These are phyloP conservation scores for Trichophyton simii DNA, from an alignment of 2,329 filamentous ascomycete genomes.

Conservation along the genomic window DNA sequence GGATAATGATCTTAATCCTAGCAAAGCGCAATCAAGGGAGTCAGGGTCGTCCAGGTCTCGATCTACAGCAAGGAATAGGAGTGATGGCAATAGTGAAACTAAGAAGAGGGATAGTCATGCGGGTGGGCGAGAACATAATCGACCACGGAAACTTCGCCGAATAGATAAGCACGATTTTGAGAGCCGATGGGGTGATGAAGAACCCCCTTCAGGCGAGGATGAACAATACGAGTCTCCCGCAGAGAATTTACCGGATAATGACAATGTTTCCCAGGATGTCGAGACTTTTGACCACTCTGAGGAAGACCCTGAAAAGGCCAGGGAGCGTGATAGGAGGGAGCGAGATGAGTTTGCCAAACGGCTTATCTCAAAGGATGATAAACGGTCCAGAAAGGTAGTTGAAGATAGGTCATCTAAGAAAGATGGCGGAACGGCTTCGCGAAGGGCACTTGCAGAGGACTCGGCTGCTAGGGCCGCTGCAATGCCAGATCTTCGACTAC, in stretches of 20 bases:
- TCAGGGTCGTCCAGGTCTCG: not conserved
- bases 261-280: slow-evolving; percentile 22
- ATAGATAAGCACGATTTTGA: slow-evolving; percentile 49
- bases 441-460: slow-evolving; percentile 54
- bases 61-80: slow-evolving; percentile 9
- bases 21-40: not conserved
- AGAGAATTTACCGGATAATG: slow-evolving; percentile 6
- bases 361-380: slow-evolving; percentile 57
- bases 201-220: slow-evolving; percentile 29
- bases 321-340: slow-evolving; percentile 58
- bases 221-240: slow-evolving; percentile 44
- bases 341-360: slow-evolving; percentile 69
- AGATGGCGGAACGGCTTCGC: slow-evolving; percentile 46
- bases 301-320: slow-evolving; percentile 41
- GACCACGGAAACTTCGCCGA: slow-evolving; percentile 40
- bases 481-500: slow-evolving; percentile 67
- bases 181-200: slow-evolving; percentile 73
- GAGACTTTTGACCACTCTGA: slow-evolving; percentile 48
- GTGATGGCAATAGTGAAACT: slow-evolving; percentile 27
- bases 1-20: slow-evolving; percentile 20
- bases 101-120: slow-evolving; percentile 23
- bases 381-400: slow-evolving; percentile 55
- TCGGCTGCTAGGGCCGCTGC: slow-evolving; percentile 54
- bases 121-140: slow-evolving; percentile 27
- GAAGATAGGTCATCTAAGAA: slow-evolving; percentile 46